Conservation (phyloP, 768 basidiomycete species). For the Pulveroboletus sp. region DNA sequence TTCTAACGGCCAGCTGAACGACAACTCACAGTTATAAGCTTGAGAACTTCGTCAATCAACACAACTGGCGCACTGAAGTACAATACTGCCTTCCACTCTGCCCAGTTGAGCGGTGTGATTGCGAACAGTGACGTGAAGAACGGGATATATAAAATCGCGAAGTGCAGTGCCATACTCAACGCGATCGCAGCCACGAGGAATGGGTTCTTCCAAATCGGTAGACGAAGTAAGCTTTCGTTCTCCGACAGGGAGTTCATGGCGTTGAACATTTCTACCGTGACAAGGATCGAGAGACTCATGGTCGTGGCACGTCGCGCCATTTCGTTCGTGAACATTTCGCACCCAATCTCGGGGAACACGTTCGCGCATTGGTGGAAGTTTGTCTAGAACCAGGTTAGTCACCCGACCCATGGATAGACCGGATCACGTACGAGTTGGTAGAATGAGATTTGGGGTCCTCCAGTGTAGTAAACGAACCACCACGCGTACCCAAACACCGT, state of each 20-base stretch:
- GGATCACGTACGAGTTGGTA: slow-evolving; percentile 75
- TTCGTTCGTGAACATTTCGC: slow-evolving; percentile 90
- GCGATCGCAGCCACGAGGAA: slow-evolving; percentile 87
- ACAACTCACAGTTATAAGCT: slow-evolving; percentile 67
- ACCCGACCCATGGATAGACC: background rate
- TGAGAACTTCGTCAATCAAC: slow-evolving; percentile 85
- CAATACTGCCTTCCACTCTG: slow-evolving; percentile 92
- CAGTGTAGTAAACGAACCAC: slow-evolving; percentile 95
- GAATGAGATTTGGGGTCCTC: slow-evolving; percentile 91
- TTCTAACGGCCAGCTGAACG: background rate
- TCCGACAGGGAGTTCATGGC: slow-evolving; percentile 98
- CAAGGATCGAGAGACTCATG: slow-evolving; percentile 93
- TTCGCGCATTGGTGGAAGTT: slow-evolving; percentile 91
- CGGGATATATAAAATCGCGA: slow-evolving; percentile 94
- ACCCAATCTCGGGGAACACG: slow-evolving; percentile 86
- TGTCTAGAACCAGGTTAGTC: slow-evolving; percentile 48
- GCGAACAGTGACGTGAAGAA: slow-evolving; percentile 91
- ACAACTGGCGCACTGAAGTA: slow-evolving; percentile 85
- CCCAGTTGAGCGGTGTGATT: slow-evolving; percentile 91
- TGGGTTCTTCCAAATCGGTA: slow-evolving; percentile 93
- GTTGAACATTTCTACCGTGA: slow-evolving; percentile 96
- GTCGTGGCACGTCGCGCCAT: slow-evolving; percentile 89
- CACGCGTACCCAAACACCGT: slow-evolving; percentile 98
- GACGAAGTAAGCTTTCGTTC: slow-evolving; percentile 84
- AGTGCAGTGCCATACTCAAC: slow-evolving; percentile 89